Evolutionary conservation across 345 rosid genomes (phyloP), one percentile per base, ranked within the genome.

Genomic region (Ceriops decandra): DNA sequence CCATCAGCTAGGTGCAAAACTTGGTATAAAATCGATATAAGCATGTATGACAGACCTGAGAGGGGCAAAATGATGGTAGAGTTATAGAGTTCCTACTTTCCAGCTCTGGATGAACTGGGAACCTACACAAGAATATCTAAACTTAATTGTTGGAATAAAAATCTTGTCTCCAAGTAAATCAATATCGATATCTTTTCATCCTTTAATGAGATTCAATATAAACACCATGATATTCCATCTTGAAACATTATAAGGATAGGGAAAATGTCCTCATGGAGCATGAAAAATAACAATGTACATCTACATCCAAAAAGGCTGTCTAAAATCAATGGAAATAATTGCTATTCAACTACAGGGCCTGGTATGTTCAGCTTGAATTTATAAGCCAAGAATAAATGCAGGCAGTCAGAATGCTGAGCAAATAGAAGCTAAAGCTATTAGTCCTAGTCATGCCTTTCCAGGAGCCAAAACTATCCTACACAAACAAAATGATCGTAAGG

Each of bases 41-140:
- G 53, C 38, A 11, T 46, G 64, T 42, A 52, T 60, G 38, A 69
- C 66, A 63, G 80, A 93, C 98, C 97, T 86, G 88, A 71, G 96
- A 88, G 60, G 96, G 96, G 79, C 97, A 93, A 80, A 79, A 68
- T 13, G 91, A 86, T 5, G 97, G 98, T 49, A 88, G 80, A 46
- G 79, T 73, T 61, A 91, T 85, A 13, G 96, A 86, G 77, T 89
- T 91, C 63, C 91, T 91, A 13, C 89, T 83, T 76, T 91, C 98
- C 79, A 93, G 76, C 85, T 91, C 96, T 63, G 98, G 98, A 70
- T 81, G 82, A 77, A 93, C 81, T 2, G 82, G 84, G 78, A 93
- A 93, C 82, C 97, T 90, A 71, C 75, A 82, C n/a, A 58, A 31
- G 58, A 68, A 63, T 21, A 79, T 28, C 57, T 63, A 31, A 71